These are phyloP conservation scores for Saturnispora halmiae DNA, from an alignment of 805 yeast genomes.

Conservation along the genomic window DNA sequence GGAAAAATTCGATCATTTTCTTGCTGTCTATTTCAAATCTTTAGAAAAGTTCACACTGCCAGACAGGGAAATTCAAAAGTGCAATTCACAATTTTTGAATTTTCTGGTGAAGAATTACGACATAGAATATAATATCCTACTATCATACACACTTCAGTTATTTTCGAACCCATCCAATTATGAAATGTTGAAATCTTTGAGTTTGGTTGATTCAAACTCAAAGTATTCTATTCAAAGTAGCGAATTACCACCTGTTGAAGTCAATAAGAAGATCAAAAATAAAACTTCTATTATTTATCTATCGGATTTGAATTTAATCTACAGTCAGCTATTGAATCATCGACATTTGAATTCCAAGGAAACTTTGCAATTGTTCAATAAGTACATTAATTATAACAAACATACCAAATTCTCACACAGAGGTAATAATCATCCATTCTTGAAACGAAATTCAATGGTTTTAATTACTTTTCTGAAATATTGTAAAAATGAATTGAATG, in stretches of 20 bases:
- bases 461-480: constrained; percentile 15
- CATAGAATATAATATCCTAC: constrained; percentile 7
- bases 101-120: constrained; percentile 9
- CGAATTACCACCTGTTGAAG: constrained; percentile 10
- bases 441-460: constrained; percentile 12
- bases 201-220: neutral
- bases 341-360: constrained; percentile 5
- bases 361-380: constrained; percentile 6
- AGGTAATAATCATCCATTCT: constrained; percentile 16
- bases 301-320: constrained; percentile 11
- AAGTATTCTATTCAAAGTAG: neutral
- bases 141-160: constrained; percentile 12
- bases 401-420: neutral
- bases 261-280: constrained; percentile 6
- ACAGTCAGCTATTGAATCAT: constrained; percentile 10
- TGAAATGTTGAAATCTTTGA: constrained; percentile 3
- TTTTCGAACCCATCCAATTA: constrained; percentile 10
- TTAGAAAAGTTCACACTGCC: constrained; percentile 4
- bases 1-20: constrained; percentile 12
- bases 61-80: constrained; percentile 8
- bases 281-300: constrained; percentile 3
- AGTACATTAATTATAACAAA: constrained; percentile 3
- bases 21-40: constrained; percentile 13
- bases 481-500: constrained; percentile 9
- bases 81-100: constrained; percentile 11